Base-by-base conservation (phyloP, 768 basidiomycete genomes). In the Dendrothele bispora region DNA sequence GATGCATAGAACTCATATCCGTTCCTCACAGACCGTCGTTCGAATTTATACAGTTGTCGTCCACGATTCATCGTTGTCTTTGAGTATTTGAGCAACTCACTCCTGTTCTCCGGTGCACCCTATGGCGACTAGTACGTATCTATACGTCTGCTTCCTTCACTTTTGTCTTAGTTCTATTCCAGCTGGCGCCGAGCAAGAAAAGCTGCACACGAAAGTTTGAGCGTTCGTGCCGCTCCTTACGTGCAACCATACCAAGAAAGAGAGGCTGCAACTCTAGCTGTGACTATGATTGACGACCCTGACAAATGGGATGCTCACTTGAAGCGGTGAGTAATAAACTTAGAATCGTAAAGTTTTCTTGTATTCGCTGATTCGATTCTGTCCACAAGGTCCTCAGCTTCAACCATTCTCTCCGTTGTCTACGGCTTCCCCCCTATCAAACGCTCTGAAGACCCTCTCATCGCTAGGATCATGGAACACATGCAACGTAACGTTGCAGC, bases 161-260 rank as follows among this genome's bases (percentile, higher is more conserved):
- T n/a, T n/a, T n/a, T n/a, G n/a, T n/a, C 30, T 46, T 24, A 38
- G 43, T 11, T 14, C 28, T 25, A 18, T 20, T n/a, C n/a, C 39
- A 68, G 64, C 17, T 69, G 63, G 65, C 55, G 61, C 18, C 52
- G 59, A 25, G 55, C 62, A 57, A 61, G 64, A 15, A 54, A 61
- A 12, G 57, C 62, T 1, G 55, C 60, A 3, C 62, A 68, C 43
- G 63, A 67, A 27, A 39, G 44, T 15, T 29, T 60, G 29, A 29
- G 43, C 36, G 34, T 48, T 20, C 39, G 50, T 34, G 47, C 51
- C 39, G 29, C 46, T 3, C 27, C 40, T 17, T 43, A 37, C 4
- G 55, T 53, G 28, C 45, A 46, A 12, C 46, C 43, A 11, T 24
- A 50, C 24, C 51, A 52, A 39, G 24, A 43, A 28, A 46, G 28